Conservation (phyloP, 2,329 filamentous ascomycete genomes). For the Neofusicoccum parvum region DNA sequence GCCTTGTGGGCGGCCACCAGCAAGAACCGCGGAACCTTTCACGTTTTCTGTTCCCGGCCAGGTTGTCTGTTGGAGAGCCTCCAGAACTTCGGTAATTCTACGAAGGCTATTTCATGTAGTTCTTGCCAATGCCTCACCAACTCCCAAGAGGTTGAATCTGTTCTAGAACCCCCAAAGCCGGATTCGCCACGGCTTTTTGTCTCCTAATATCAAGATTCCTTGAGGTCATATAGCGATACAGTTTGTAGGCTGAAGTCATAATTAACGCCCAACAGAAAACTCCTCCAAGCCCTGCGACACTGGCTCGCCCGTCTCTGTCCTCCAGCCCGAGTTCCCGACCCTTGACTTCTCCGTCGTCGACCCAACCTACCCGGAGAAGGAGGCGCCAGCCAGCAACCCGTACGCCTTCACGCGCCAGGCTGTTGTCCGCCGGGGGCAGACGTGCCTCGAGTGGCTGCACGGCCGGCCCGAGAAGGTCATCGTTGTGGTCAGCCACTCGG, state of each 20-base stretch:
- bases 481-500: constrained; percentile 67
- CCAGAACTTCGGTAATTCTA: too few species aligned
- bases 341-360: constrained; percentile 62
- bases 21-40: too few species aligned
- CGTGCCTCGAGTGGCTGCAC: constrained; percentile 54
- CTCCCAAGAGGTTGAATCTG: too few species aligned
- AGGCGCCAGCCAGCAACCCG: constrained; percentile 37
- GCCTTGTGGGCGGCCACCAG: not conserved
- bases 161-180: too few species aligned
- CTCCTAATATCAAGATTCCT: not conserved
- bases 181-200: not conserved
- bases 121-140: too few species aligned
- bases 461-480: constrained; percentile 62
- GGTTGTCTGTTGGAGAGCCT: too few species aligned
- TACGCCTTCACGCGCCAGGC: constrained; percentile 59
- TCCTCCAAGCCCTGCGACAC: constrained; percentile 61
- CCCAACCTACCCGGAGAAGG: constrained; percentile 62
- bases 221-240: too few species aligned
- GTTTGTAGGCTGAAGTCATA: not conserved
- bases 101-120: too few species aligned
- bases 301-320: constrained; percentile 51
- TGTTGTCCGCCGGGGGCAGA: constrained; percentile 59
- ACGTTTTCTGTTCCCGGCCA: too few species aligned
- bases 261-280: constrained; percentile 37
- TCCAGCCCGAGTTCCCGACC: constrained; percentile 55